Evolutionary conservation across 169 alveolate genomes (phyloP).

Genomic region (Plasmodium blacklocki): DNA sequence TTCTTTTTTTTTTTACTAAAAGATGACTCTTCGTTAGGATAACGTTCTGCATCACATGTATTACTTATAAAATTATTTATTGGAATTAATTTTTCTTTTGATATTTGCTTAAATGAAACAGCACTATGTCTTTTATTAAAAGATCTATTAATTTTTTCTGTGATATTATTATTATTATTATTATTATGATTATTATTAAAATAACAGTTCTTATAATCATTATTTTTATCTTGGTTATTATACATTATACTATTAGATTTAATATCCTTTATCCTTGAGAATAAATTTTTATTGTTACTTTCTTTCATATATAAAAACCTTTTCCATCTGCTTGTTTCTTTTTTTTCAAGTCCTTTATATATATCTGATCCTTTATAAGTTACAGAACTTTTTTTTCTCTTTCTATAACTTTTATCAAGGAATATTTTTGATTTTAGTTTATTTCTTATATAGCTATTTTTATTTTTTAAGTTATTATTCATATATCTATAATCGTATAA

Average conservation of each 20-base stretch:
- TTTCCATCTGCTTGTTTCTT: slow-evolving; percentile 21
- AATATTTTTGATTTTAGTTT: slow-evolving; percentile 18
- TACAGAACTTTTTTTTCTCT: slow-evolving; percentile 17
- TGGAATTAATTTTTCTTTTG: slow-evolving; percentile 39
- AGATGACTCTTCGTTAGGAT: not conserved
- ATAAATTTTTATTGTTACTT: slow-evolving; percentile 12
- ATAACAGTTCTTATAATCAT: too few species aligned
- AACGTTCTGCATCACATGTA: not conserved
- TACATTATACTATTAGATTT: too few species aligned
- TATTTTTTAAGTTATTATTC: slow-evolving; percentile 2
- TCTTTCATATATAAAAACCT: slow-evolving; percentile 13
- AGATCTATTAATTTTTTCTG: slow-evolving; percentile 6
- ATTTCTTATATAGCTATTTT: slow-evolving; percentile 7
- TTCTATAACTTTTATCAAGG: slow-evolving; percentile 37
- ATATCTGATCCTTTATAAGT: slow-evolving; percentile 19
- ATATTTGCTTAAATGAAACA: slow-evolving; percentile 74
- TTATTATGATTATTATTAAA: too few species aligned
- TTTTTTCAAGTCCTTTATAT: slow-evolving; percentile 29
- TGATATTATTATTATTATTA: not conserved
- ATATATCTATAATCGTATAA: slow-evolving; percentile 1
- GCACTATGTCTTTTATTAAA: slow-evolving; percentile 31
- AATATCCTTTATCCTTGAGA: not conserved
- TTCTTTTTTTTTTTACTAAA: slow-evolving; percentile 1
- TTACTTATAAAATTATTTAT: slow-evolving; percentile 10
- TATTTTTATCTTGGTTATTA: too few species aligned